Evolutionary conservation across 1,139 yeast genomes (phyloP).

Genomic region (Kodamaea fungicola): DNA sequence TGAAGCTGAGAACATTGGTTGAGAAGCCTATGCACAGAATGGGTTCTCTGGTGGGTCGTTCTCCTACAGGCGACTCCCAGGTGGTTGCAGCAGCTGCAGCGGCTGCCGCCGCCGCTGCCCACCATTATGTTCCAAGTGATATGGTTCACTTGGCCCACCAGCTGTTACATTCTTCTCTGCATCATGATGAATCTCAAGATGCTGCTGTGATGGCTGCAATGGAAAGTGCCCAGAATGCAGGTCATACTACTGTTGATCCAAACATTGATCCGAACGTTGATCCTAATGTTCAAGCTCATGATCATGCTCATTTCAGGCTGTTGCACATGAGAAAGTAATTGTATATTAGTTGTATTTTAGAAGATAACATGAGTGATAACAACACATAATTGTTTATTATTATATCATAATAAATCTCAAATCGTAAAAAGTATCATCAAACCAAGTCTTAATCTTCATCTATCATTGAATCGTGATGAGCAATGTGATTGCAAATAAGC

Average conservation of each 20-base stretch:
- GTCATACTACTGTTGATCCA: slow-evolving; percentile 37
- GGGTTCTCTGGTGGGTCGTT: slow-evolving; percentile 11
- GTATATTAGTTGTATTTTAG: too few relatives aligned
- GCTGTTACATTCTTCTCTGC: slow-evolving; percentile 13
- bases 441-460: too few relatives aligned
- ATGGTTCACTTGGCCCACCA: slow-evolving; percentile 18
- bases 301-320: slow-evolving; percentile 29
- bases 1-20: slow-evolving; percentile 41
- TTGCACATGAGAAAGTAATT: slow-evolving; percentile 11
- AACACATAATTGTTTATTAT: too few relatives aligned
- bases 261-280: slow-evolving; percentile 46
- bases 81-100: slow-evolving; percentile 12
- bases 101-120: slow-evolving; percentile 12
- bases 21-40: slow-evolving; percentile 43
- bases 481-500: too few relatives aligned
- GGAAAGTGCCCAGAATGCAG: slow-evolving; percentile 34
- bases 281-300: slow-evolving; percentile 44
- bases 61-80: slow-evolving; percentile 1
- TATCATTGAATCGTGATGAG: too few relatives aligned
- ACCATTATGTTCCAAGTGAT: slow-evolving; percentile 20
- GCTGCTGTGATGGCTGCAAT: slow-evolving; percentile 48
- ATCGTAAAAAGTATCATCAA: too few relatives aligned
- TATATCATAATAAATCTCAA: too few relatives aligned
- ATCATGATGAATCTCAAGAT: slow-evolving; percentile 33
- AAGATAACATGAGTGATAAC: too few relatives aligned